Conservation (phyloP, 495 filamentous ascomycete species). For the Geoglossum glabrum region DNA sequence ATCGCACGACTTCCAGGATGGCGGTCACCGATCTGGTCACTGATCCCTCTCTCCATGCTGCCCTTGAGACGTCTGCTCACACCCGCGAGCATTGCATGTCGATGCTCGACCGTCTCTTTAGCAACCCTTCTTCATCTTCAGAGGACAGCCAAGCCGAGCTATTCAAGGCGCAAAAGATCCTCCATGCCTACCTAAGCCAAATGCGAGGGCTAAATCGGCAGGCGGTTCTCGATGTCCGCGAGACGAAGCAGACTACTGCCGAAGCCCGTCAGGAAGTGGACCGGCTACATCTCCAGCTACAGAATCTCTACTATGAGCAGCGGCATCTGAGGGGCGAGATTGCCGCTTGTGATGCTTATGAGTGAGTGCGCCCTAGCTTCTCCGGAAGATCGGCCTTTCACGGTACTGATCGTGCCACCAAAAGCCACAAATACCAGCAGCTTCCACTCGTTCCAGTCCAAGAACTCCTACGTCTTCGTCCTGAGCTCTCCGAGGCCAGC, state of each 20-base stretch:
- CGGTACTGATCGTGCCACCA: not conserved
- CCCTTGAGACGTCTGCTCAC: conserved; percentile 46
- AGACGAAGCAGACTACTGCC: conserved; percentile 70
- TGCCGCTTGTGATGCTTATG: conserved; percentile 70
- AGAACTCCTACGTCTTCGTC: conserved; percentile 61
- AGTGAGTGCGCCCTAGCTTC: conserved; percentile 36
- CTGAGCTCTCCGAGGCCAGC: conserved; percentile 46
- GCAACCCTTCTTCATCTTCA: conserved; percentile 18
- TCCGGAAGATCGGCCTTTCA: not conserved
- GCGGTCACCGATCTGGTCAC: conserved; percentile 24
- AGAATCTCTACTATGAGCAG: conserved; percentile 95
- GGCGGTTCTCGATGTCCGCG: conserved; percentile 57
- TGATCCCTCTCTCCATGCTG: conserved; percentile 48
- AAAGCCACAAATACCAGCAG: conserved; percentile 60
- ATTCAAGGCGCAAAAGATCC: conserved; percentile 57
- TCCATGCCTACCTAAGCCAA: conserved; percentile 60
- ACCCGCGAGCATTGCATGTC: conserved; percentile 52
- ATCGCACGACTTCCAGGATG: not conserved
- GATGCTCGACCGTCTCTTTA: conserved; percentile 30
- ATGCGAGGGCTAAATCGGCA: conserved; percentile 67
- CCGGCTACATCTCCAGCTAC: conserved; percentile 70
- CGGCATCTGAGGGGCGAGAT: conserved; percentile 81
- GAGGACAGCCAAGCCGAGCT: conserved; percentile 37
- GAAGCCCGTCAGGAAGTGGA: conserved; percentile 84
- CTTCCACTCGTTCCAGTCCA: conserved; percentile 69